Conservation (phyloP, 441 rosid genomes). For the Populus trichocarpa region DNA sequence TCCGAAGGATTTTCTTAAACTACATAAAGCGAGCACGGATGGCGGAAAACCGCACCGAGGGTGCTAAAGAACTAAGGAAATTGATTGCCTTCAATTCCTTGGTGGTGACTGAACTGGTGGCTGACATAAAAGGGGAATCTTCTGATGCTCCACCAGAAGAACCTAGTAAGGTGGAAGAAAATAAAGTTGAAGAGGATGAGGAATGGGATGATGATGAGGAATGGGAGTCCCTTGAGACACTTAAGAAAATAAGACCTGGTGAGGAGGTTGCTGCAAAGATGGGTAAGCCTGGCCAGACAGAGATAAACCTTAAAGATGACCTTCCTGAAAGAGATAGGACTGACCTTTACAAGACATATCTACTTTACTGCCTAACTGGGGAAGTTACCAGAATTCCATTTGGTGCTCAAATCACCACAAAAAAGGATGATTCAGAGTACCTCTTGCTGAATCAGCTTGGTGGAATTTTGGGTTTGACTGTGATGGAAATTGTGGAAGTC, state of each 20-base stretch:
- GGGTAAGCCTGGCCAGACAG: constrained; percentile 78
- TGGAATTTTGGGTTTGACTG: constrained; percentile 73
- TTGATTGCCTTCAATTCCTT: constrained; percentile 75
- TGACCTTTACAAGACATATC: constrained; percentile 79
- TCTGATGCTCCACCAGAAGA: constrained; percentile 47
- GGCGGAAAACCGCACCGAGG: constrained; percentile 66
- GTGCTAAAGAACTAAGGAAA: constrained; percentile 80
- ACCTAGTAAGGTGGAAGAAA: constrained; percentile 32
- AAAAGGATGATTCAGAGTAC: constrained; percentile 74
- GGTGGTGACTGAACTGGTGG: constrained; percentile 78
- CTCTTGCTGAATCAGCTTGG: constrained; percentile 85
- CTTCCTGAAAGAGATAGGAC: constrained; percentile 77
- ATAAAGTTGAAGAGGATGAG: constrained; percentile 46
- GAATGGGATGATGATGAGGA: constrained; percentile 58
- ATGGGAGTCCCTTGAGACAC: constrained; percentile 78
- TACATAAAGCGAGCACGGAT: constrained; percentile 75
- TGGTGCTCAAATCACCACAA: constrained; percentile 71
- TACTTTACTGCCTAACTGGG: constrained; percentile 83
- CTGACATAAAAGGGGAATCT: constrained; percentile 87
- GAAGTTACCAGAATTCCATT: constrained; percentile 68
- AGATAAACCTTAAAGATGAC: constrained; percentile 86
- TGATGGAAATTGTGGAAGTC: constrained; percentile 67
- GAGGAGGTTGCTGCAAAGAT: constrained; percentile 55
- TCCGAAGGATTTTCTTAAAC: constrained; percentile 56
- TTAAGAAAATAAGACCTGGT: constrained; percentile 63